These are phyloP conservation scores for Endothia cerciana DNA, from an alignment of 2,329 filamentous ascomycete genomes.

Conservation along the genomic window DNA sequence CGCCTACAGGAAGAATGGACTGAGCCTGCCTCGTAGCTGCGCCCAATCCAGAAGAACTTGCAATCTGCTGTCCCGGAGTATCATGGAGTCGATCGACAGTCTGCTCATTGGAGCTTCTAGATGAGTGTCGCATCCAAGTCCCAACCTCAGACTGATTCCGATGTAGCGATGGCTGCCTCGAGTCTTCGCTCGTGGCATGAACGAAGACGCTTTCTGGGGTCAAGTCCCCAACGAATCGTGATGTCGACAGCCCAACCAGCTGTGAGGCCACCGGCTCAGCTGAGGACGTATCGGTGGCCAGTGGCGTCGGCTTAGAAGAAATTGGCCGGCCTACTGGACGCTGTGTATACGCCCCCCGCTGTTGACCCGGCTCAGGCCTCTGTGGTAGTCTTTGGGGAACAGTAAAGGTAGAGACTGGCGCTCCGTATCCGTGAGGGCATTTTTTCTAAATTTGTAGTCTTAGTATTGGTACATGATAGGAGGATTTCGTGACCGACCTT, in stretches of 20 bases:
- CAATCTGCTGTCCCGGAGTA: no score
- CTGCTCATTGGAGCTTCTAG: constrained; percentile 25
- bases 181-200: constrained; percentile 31
- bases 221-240: constrained; percentile 42
- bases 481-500: constrained; percentile 46
- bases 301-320: constrained; percentile 31
- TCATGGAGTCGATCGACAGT: constrained; percentile 33
- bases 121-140: constrained; percentile 39
- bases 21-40: background rate
- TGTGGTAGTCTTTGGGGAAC: background rate
- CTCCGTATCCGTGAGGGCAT: constrained; percentile 34
- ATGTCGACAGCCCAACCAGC: constrained; percentile 36
- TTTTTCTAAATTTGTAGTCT: constrained; percentile 28
- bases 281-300: constrained; percentile 31
- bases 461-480: background rate
- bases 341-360: constrained; percentile 3
- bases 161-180: constrained; percentile 6
- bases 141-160: constrained; percentile 24
- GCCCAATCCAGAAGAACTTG: background rate
- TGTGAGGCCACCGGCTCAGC: constrained; percentile 35
- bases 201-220: constrained; percentile 39
- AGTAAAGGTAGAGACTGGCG: no score
- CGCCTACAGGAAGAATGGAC: background rate
- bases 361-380: constrained; percentile 8
- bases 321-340: constrained; percentile 30